These are phyloP conservation scores for Agaricus subrufescens DNA, from an alignment of 768 basidiomycete species.

Conservation along the genomic window DNA sequence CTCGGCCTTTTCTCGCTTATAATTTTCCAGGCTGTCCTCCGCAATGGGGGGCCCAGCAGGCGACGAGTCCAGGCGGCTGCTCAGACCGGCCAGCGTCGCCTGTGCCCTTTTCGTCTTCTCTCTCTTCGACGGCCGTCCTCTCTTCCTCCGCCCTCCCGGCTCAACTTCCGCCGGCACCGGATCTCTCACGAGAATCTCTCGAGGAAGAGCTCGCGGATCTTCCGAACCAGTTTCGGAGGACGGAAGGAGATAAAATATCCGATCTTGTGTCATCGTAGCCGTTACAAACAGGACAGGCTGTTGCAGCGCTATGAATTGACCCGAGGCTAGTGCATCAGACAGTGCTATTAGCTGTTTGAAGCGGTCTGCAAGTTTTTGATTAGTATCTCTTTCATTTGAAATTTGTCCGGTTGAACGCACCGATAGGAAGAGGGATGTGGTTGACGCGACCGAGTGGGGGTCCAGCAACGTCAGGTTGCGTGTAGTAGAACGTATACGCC, in stretches of 20 bases:
- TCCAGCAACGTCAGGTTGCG: constrained; percentile 55
- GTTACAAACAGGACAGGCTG: constrained; percentile 48
- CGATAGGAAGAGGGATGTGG: constrained; percentile 60
- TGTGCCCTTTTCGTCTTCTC: constrained; percentile 55
- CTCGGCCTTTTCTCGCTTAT: constrained; percentile 30
- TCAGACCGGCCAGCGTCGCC: constrained; percentile 42
- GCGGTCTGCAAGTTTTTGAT: constrained; percentile 41
- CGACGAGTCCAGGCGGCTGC: constrained; percentile 34
- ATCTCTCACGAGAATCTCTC: constrained; percentile 56
- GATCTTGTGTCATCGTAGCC: constrained; percentile 38
- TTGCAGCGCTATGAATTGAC: constrained; percentile 39
- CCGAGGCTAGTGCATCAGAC: constrained; percentile 37
- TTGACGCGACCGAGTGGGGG: constrained; percentile 45
- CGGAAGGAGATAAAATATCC: constrained; percentile 61
- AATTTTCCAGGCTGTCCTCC: constrained; percentile 28
- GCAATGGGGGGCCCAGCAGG: background rate
- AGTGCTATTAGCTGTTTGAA: constrained; percentile 45
- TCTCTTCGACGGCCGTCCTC: constrained; percentile 59
- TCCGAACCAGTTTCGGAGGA: constrained; percentile 40
- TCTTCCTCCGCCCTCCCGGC: constrained; percentile 36
- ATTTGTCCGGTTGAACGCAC: constrained; percentile 27
- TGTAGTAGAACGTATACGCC: constrained; percentile 63
- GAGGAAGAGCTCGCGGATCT: constrained; percentile 63
- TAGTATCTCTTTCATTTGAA: constrained; percentile 4
- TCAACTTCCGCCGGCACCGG: constrained; percentile 20